Evolutionary conservation across 805 yeast genomes (phyloP).

Genomic region (Ogataea zsoltii): DNA sequence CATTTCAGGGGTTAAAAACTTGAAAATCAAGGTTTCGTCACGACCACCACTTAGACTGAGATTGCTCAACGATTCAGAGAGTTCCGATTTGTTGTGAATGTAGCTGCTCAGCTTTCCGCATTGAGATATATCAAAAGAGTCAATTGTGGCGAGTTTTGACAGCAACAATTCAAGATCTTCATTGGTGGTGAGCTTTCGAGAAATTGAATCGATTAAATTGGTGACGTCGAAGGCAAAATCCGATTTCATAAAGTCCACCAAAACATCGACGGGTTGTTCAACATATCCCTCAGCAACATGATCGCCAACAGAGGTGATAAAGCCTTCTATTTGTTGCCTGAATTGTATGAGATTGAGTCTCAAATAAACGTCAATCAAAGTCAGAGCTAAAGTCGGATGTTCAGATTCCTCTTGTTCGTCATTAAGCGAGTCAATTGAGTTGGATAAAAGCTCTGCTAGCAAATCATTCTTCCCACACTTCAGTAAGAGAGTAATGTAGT

Average conservation of each 20-base stretch:
- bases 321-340: conserved; percentile 31
- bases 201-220: conserved; percentile 38
- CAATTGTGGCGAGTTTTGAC: conserved; percentile 12
- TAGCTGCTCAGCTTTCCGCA: conserved; percentile 24
- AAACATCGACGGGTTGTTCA: conserved; percentile 34
- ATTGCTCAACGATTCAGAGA: conserved; percentile 1
- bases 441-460: conserved; percentile 23
- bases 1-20: conserved; percentile 38
- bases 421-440: conserved; percentile 29
- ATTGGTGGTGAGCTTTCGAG: conserved; percentile 28
- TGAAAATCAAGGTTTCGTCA: conserved; percentile 24
- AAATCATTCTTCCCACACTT: conserved; percentile 18
- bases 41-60: conserved; percentile 7
- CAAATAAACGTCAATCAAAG: conserved; percentile 31
- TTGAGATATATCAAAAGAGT: conserved; percentile 22
- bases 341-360: conserved; percentile 22
- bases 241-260: conserved; percentile 31
- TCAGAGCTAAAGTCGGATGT: conserved; percentile 29
- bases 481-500: conserved; percentile 24
- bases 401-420: conserved; percentile 22
- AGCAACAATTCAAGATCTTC: conserved; percentile 16
- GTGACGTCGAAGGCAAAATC: conserved; percentile 27
- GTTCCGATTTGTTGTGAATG: conserved; percentile 20
- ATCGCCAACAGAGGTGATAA: conserved; percentile 38
- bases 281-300: conserved; percentile 32